phyloP scores from a whole-genome alignment of 2,329 filamentous ascomycete species.

The Leptographium galeiforme region DNA sequence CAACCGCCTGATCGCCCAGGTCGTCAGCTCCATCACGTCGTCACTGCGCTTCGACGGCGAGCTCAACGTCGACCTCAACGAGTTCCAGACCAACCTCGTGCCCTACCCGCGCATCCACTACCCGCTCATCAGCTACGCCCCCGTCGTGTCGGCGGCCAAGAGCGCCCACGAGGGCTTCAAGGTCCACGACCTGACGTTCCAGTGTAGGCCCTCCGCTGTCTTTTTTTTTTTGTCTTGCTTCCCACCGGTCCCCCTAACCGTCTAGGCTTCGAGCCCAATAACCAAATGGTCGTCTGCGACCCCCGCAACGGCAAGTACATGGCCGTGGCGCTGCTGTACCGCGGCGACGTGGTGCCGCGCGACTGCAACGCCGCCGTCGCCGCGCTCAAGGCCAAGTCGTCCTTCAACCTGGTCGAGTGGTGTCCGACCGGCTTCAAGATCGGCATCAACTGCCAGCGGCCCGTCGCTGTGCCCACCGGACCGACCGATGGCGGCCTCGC shows the following conservation, averaged over 20 bases:
- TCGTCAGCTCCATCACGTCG: constrained; percentile 62
- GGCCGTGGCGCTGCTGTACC: constrained; percentile 60
- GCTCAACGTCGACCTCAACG: constrained; percentile 62
- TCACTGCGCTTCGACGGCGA: constrained; percentile 60
- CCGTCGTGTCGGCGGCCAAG: constrained; percentile 59
- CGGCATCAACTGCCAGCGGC: constrained; percentile 63
- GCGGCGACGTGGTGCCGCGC: constrained; percentile 56
- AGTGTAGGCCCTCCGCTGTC: constrained; percentile 50
- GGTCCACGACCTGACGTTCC: constrained; percentile 62
- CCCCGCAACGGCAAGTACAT: constrained; percentile 66
- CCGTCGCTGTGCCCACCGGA: constrained; percentile 40
- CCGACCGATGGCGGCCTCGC: constrained; percentile 45
- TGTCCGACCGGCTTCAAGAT: constrained; percentile 66
- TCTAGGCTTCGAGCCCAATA: constrained; percentile 61
- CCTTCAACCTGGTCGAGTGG: constrained; percentile 64
- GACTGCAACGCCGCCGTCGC: constrained; percentile 56
- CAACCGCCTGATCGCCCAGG: constrained; percentile 60
- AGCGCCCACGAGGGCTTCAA: constrained; percentile 81
- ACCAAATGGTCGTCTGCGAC: constrained; percentile 67
- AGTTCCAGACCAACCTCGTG: constrained; percentile 67
- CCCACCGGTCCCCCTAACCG: no score
- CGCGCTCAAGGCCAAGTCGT: constrained; percentile 55
- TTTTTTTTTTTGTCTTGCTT: no score
- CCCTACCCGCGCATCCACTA: constrained; percentile 64
- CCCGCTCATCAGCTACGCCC: constrained; percentile 59